These are phyloP conservation scores for Xylariaceae sp. DNA, from an alignment of 2,329 filamentous ascomycete genomes.

Conservation along the genomic window DNA sequence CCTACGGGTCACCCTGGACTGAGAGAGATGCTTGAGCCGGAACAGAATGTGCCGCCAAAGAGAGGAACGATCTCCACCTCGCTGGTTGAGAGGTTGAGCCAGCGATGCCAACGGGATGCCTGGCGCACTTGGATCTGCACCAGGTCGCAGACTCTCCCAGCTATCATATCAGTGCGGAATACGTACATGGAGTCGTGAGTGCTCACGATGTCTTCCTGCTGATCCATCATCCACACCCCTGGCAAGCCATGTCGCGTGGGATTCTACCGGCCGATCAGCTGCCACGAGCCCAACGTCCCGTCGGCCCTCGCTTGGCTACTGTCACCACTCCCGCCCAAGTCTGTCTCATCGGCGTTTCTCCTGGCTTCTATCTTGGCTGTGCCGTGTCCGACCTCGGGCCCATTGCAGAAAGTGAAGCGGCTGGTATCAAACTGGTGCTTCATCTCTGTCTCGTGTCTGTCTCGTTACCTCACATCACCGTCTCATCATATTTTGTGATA, in stretches of 20 bases:
- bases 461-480: slow-evolving; percentile 1
- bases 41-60: neutral
- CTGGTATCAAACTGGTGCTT: neutral
- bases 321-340: slow-evolving; percentile 14
- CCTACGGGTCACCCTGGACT: too few species aligned
- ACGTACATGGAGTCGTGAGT: neutral
- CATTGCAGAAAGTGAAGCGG: slow-evolving; percentile 19
- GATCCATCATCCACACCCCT: slow-evolving; percentile 17
- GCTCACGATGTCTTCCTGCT: slow-evolving; percentile 6
- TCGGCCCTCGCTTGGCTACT: slow-evolving; percentile 10
- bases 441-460: neutral
- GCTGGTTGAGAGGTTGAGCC: slow-evolving; percentile 12
- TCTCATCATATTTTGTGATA: slow-evolving; percentile 3
- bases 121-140: slow-evolving; percentile 3
- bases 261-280: slow-evolving; percentile 15
- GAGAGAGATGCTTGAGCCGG: too few species aligned
- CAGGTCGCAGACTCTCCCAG: neutral
- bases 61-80: slow-evolving; percentile 7
- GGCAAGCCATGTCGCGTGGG: slow-evolving; percentile 15
- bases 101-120: slow-evolving; percentile 12
- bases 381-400: slow-evolving; percentile 10
- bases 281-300: slow-evolving; percentile 16
- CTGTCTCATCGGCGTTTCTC: slow-evolving; percentile 6
- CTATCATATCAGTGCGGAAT: too few species aligned
- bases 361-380: slow-evolving; percentile 11